Evolutionary conservation across 257 asterid species (phyloP).

Genomic region (Solanum sejunctum): DNA sequence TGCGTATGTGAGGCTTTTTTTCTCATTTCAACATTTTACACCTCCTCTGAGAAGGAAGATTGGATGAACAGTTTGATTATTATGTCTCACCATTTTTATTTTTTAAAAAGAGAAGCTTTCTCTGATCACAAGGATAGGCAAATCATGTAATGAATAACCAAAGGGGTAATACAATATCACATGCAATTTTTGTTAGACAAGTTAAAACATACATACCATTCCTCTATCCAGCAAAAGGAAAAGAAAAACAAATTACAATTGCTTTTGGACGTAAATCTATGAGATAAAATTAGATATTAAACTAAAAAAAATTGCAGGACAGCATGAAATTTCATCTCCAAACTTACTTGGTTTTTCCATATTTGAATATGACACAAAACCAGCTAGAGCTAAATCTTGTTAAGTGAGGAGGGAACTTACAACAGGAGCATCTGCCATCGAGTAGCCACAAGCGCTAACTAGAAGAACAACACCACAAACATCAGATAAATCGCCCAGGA

Average conservation of each 20-base stretch:
- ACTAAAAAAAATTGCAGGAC: not conserved
- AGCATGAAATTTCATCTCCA: not conserved
- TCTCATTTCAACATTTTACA: not conserved
- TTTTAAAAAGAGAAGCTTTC: not conserved
- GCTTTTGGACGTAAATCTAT: not conserved
- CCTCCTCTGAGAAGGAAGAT: not conserved
- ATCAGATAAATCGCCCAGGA: constrained; percentile 67
- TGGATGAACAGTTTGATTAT: not conserved
- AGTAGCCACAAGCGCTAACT: constrained; percentile 92
- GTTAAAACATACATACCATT: not conserved
- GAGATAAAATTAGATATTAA: not conserved
- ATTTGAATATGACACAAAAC: not conserved
- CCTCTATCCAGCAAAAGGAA: not conserved
- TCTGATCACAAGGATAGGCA: not conserved
- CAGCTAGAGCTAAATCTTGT: not conserved
- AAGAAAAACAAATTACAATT: not conserved
- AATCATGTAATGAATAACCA: not conserved
- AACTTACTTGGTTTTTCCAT: not conserved
- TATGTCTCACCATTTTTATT: not conserved
- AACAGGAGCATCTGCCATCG: constrained; percentile 72
- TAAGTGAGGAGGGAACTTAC: constrained; percentile 41
- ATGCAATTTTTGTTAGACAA: not conserved
- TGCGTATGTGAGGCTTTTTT: not conserved
- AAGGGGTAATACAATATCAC: not conserved
- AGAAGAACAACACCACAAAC: constrained; percentile 81